Conservation (phyloP, 495 filamentous ascomycete genomes). For the Hypoxylon trugodes region DNA sequence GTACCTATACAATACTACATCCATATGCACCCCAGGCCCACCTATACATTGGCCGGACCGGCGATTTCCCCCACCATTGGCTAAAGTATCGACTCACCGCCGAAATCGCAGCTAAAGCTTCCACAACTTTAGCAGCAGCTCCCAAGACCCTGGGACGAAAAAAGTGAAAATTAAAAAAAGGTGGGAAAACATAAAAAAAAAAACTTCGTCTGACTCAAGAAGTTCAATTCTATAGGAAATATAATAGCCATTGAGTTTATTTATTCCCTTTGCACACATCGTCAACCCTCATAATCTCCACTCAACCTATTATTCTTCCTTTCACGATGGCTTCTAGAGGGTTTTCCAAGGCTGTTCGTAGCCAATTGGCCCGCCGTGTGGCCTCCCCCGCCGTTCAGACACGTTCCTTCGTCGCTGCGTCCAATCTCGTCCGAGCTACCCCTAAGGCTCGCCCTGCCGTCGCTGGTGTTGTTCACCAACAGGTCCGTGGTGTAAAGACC, state of each 20-base stretch:
- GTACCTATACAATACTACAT: conserved; percentile 20
- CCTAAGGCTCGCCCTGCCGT: conserved; percentile 62
- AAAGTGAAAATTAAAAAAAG: conserved; percentile 23
- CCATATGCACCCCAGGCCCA: conserved; percentile 23
- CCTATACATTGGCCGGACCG: conserved; percentile 21
- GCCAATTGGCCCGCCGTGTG: conserved; percentile 75
- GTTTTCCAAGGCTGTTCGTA: conserved; percentile 82
- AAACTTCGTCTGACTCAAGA: conserved; percentile 14
- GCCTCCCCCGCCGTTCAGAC: conserved; percentile 70
- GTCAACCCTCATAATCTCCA: conserved; percentile 44
- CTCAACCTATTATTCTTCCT: conserved; percentile 35
- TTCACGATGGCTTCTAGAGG: conserved; percentile 85
- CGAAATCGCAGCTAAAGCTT: conserved; percentile 34
- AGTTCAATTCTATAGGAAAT: conserved; percentile 7
- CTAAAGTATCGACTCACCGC: conserved; percentile 27
- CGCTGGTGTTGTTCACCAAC: conserved; percentile 62
- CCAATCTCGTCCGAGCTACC: conserved; percentile 65
- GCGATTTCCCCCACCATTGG: conserved; percentile 31
- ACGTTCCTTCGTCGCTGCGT: conserved; percentile 73
- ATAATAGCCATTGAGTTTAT: conserved; percentile 29
- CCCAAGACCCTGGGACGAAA: conserved; percentile 30
- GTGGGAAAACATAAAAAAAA: conserved; percentile 26
- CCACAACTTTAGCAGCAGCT: conserved; percentile 16
- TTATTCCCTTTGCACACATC: conserved; percentile 35
- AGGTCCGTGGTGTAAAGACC: conserved; percentile 80